These are phyloP conservation scores for Thalia dealbata DNA, from an alignment of 176 grass and related monocot species.

Conservation along the genomic window DNA sequence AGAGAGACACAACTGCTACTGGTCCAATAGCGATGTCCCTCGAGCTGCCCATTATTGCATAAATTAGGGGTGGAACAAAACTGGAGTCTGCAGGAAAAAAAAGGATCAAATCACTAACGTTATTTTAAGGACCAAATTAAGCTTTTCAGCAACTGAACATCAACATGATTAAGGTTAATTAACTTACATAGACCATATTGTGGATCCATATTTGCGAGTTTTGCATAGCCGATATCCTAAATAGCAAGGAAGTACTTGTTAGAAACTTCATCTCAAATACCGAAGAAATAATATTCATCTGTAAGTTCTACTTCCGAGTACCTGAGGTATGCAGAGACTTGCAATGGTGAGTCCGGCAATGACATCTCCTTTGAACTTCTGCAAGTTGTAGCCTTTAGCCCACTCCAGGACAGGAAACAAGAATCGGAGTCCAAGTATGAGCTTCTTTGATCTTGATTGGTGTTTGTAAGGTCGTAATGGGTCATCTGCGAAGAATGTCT, in stretches of 20 bases:
- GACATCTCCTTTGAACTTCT: slow-evolving; percentile 65
- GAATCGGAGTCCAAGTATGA: slow-evolving; percentile 42
- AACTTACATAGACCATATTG: slow-evolving; percentile 77
- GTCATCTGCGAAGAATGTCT: slow-evolving; percentile 74
- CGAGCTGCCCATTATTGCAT: slow-evolving; percentile 78
- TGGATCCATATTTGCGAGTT: slow-evolving; percentile 55
- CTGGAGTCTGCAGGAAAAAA: slow-evolving; percentile 51
- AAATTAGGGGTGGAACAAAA: slow-evolving; percentile 79
- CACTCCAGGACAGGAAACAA: slow-evolving; percentile 77
- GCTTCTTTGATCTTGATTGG: slow-evolving; percentile 48
- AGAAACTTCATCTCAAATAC: neutral
- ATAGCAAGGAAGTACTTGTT: slow-evolving; percentile 5
- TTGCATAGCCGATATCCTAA: slow-evolving; percentile 84
- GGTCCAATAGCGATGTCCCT: slow-evolving; percentile 93
- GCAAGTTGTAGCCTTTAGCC: slow-evolving; percentile 46
- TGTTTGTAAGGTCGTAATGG: slow-evolving; percentile 63
- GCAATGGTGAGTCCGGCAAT: slow-evolving; percentile 77
- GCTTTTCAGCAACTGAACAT: neutral
- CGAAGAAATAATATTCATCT: neutral
- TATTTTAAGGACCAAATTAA: neutral
- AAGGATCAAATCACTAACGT: neutral
- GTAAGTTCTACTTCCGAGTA: slow-evolving; percentile 9
- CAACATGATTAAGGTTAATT: neutral
- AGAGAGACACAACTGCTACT: slow-evolving; percentile 75
- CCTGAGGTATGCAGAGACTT: slow-evolving; percentile 95